A percentile compares a stretch with the other conserved stretches of the same genome.
phyloP scores from a whole-genome alignment of 2,329 filamentous ascomycete genomes.

The Neonectria coccinea region DNA sequence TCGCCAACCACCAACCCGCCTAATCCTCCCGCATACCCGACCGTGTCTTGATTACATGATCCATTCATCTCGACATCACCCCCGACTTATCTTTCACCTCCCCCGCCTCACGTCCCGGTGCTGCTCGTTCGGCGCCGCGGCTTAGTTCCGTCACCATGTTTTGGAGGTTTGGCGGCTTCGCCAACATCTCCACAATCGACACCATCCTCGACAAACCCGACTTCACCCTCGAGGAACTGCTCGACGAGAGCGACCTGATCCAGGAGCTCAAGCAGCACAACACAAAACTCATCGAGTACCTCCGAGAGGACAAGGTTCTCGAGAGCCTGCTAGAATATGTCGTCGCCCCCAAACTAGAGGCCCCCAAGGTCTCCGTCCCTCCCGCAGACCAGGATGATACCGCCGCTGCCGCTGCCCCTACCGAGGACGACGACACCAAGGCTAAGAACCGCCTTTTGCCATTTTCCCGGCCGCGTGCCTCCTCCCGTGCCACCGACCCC shows the following conservation, averaged over 20 bases:
- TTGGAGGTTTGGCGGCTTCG: conserved; percentile 99
- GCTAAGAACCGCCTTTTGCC: conserved; percentile 57
- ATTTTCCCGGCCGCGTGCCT: conserved; percentile 65
- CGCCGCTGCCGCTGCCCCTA: conserved; percentile 61
- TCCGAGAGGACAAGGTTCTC: conserved; percentile 88
- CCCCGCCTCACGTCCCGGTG: conserved; percentile 45
- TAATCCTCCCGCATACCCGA: conserved; percentile 31
- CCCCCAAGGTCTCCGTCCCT: conserved; percentile 56
- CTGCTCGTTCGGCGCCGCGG: conserved; percentile 50
- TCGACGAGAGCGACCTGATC: conserved; percentile 95
- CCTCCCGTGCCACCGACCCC: conserved; percentile 62
- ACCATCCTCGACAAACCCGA: conserved; percentile 96
- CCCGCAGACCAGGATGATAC: conserved; percentile 59
- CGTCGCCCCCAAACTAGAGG: conserved; percentile 78
- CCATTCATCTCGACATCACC: conserved; percentile 39
- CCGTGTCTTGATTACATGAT: conserved; percentile 44
- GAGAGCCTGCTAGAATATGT: conserved; percentile 92
- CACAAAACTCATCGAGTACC: conserved; percentile 94
- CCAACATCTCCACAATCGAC: conserved; percentile 96
- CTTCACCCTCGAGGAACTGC: conserved; percentile 93
- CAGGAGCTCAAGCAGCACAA: conserved; percentile 99
- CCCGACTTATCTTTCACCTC: conserved; percentile 24
- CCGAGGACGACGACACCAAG: conserved; percentile 64
- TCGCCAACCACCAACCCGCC: conserved; percentile 15
- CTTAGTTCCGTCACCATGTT: conserved; percentile 80